Evolutionary conservation across 805 yeast genomes (phyloP), one percentile per base, ranked within the genome.

Genomic region (Metschnikowia proteae): DNA sequence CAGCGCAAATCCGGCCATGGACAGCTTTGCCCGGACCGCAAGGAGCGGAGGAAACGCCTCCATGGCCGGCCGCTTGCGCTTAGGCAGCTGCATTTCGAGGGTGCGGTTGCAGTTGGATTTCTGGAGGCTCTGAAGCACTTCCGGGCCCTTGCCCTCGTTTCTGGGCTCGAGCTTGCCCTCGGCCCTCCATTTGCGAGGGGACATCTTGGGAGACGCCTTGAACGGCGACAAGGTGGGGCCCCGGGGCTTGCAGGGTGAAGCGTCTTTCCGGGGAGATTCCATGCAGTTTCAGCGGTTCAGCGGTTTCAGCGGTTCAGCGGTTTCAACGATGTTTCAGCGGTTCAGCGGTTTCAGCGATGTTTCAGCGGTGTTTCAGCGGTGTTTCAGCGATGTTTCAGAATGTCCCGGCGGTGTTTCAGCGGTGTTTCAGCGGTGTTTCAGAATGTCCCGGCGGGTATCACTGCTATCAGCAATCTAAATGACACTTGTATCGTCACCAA

Each of bases 1-100:
- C 27, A 35, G 25, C 2, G 17, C 17, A 23, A 56, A 54, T n/a
- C 51, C 57, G 3, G 52, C 54, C 22, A 56, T 47, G 38, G 52
- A 46, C 37, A 54, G 45, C 36, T 54, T 45, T 28, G 57, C 36
- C 34, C 60, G 58, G 44, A 43, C 35, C 3, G 10, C 27, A 9
- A 55, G 51, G 26, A 48, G 42, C 38, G 55, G 56, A 17, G 57
- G 45, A 23, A 37, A 37, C 9, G 44, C 38, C 13, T 37, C 48
- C 35, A 46, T 22, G 30, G 50, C 47, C 26, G 33, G 47, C 23
- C 57, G 29, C 36, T 48, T 47, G 5, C 46, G 43, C n/a, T 53
- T 47, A 29, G 53, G 53, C 49, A 44, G 52, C 11, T 28, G 38
- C 9, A 39, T 36, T 7, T 53, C 59, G 17, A 32, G 39, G 7